Evolutionary conservation across 129 eudicot genomes (phyloP).

Genomic region (Smallanthus sonchifolius): DNA sequence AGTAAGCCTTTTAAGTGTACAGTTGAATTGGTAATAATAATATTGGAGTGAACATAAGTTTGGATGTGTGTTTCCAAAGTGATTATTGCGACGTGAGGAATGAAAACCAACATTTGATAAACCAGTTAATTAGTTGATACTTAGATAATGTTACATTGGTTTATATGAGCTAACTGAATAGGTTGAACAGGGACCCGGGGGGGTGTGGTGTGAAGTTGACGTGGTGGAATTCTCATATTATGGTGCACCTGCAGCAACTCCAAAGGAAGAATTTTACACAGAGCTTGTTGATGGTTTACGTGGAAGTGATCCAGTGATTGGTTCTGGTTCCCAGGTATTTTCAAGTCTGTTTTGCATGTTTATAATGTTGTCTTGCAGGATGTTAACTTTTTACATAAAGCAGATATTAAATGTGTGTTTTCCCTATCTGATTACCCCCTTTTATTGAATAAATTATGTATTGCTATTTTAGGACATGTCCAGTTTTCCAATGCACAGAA

Average conservation of each 20-base stretch:
- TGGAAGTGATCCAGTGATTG: slow-evolving; percentile 65
- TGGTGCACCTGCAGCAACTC: slow-evolving; percentile 75
- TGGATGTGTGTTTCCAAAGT: neutral
- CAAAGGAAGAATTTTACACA: slow-evolving; percentile 58
- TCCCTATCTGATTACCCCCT: neutral
- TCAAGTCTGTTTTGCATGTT: neutral
- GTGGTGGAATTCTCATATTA: slow-evolving; percentile 79
- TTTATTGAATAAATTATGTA: neutral
- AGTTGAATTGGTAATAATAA: neutral
- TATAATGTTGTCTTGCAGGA: neutral
- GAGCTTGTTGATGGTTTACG: slow-evolving; percentile 81
- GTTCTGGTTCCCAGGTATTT: slow-evolving; percentile 87
- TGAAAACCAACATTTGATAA: neutral
- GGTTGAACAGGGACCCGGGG: slow-evolving; percentile 79
- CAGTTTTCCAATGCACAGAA: neutral
- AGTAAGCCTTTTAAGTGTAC: neutral
- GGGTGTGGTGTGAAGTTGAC: slow-evolving; percentile 91
- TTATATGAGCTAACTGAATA: slow-evolving; percentile 19
- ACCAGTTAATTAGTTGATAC: neutral
- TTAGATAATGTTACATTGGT: neutral
- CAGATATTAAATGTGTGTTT: neutral
- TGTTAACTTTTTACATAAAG: neutral
- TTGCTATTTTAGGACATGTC: neutral
- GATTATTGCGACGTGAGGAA: neutral
- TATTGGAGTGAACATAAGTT: neutral